phyloP scores from a whole-genome alignment of 2,329 filamentous ascomycete genomes.

The Xylariales sp. region DNA sequence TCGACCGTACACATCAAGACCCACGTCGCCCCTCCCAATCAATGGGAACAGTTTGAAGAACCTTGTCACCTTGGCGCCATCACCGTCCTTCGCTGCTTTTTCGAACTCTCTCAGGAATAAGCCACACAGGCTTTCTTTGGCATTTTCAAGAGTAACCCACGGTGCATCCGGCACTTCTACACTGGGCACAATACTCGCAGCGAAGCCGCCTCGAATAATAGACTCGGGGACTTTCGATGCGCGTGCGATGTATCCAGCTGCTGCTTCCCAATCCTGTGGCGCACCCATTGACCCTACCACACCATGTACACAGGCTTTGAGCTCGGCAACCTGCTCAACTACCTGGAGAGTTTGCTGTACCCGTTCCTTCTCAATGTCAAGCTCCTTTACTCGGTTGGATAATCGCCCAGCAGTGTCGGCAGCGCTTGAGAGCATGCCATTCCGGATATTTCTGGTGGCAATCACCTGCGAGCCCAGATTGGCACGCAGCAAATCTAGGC shows the following conservation, averaged over 20 bases:
- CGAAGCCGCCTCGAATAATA: slow-evolving; percentile 81
- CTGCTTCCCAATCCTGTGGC: slow-evolving; percentile 97
- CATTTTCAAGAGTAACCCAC: slow-evolving; percentile 77
- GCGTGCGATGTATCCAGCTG: slow-evolving; percentile 81
- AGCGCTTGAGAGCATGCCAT: slow-evolving; percentile 84
- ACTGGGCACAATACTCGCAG: slow-evolving; percentile 87
- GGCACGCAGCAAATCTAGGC: slow-evolving; percentile 84
- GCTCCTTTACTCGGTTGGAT: slow-evolving; percentile 77
- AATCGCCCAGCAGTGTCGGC: slow-evolving; percentile 82
- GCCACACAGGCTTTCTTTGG: slow-evolving; percentile 83
- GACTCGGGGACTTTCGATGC: slow-evolving; percentile 76
- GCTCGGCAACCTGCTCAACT: slow-evolving; percentile 92
- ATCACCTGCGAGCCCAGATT: slow-evolving; percentile 84
- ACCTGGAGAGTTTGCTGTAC: slow-evolving; percentile 88
- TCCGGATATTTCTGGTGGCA: slow-evolving; percentile 76
- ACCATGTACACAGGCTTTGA: slow-evolving; percentile 93
- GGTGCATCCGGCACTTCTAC: slow-evolving; percentile 93
- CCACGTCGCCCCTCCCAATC: slow-evolving; percentile 83
- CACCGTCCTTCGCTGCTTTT: slow-evolving; percentile 80
- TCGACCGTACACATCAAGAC: slow-evolving; percentile 88
- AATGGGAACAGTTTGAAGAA: slow-evolving; percentile 98
- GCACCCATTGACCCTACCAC: slow-evolving; percentile 96
- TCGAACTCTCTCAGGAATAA: slow-evolving; percentile 95
- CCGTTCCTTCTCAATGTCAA: slow-evolving; percentile 87
- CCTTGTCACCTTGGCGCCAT: slow-evolving; percentile 83